Evolutionary conservation across 1,284 basidiomycete genomes (phyloP).

Genomic region (Exobasidium cylindrosporum): DNA sequence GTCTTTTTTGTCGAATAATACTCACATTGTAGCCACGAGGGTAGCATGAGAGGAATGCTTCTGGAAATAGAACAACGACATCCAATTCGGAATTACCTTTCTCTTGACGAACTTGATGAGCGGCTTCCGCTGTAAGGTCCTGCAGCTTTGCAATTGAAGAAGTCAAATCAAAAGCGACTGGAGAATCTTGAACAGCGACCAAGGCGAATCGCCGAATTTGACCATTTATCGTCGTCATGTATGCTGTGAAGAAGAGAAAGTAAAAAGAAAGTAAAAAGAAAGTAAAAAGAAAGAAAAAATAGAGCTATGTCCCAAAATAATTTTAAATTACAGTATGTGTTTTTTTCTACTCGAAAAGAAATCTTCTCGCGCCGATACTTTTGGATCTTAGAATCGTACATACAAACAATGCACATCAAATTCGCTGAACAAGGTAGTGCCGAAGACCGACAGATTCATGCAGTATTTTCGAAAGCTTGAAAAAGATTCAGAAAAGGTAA

Average conservation of each 20-base stretch:
- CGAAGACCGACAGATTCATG: too few relatives aligned
- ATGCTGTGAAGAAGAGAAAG: neutral
- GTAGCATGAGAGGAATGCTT: constrained; percentile 62
- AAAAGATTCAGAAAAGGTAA: too few relatives aligned
- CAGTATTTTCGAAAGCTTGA: too few relatives aligned
- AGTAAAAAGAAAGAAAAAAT: too few relatives aligned
- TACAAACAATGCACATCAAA: too few relatives aligned
- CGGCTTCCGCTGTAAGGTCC: constrained; percentile 25
- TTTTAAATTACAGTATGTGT: too few relatives aligned
- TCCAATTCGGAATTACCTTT: constrained; percentile 8
- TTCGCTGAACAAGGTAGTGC: too few relatives aligned
- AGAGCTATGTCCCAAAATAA: too few relatives aligned
- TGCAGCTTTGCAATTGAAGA: constrained; percentile 32
- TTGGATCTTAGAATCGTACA: too few relatives aligned
- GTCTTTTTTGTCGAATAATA: too few relatives aligned
- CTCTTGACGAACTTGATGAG: constrained; percentile 20
- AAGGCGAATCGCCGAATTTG: neutral
- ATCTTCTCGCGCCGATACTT: too few relatives aligned
- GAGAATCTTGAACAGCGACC: constrained; percentile 29
- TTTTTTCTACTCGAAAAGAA: too few relatives aligned
- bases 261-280: neutral
- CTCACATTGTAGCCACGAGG: constrained; percentile 46
- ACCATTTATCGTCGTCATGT: neutral
- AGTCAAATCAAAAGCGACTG: constrained; percentile 27
- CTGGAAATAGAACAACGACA: constrained; percentile 67